Evolutionary conservation across 495 filamentous ascomycete species (phyloP), one percentile per base, ranked within the genome.

Genomic region (Cetradonia linearis): DNA sequence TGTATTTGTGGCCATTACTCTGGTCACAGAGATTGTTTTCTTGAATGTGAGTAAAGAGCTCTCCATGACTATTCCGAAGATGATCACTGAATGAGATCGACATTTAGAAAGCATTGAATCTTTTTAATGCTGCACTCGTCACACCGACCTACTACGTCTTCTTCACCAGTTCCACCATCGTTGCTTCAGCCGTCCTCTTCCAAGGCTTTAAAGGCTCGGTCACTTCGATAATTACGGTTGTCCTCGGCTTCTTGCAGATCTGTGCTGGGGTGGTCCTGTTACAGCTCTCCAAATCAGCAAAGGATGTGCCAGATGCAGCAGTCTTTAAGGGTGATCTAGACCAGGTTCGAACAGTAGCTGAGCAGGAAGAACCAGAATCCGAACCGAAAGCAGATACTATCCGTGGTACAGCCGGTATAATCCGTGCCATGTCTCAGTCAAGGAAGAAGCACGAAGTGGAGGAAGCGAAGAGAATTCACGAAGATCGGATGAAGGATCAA

Each of bases 91-190:
- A 36, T 63, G 62, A 47, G 31, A 9, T 23, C 4, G 18, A 37
- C 27, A 52, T 8, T 65, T 73, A 98, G 93, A 98, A 98, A 96
- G 93, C 93, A 20, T 79, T 98, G 44, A 98, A 98, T 70, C 67
- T 98, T 50, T 98, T 93, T 78, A 98, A 98, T 68, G 94, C 93
- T 33, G 93, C 93, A 2, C 81, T 98, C 60, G 93, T 98, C 56
- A 98, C 93, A 0, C 93, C 93, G 0, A 98, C 93, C 5, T 98
- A 98, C 73, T 98, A 98, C 69, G 93, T 98, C 62, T 91, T 89
- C 76, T 98, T 98, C 71, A 98, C 93, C 48, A 93, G 84, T 66
- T 83, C 89, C 18, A 98, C 93, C 5, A 96, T 98, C 64, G 82
- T 97, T 61, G 92, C 89, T 9, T 96, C 90, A 1, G 89, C 91